These are phyloP conservation scores for Pseudogymnoascus sp. DNA, from an alignment of 2,329 filamentous ascomycete genomes.

Conservation along the genomic window DNA sequence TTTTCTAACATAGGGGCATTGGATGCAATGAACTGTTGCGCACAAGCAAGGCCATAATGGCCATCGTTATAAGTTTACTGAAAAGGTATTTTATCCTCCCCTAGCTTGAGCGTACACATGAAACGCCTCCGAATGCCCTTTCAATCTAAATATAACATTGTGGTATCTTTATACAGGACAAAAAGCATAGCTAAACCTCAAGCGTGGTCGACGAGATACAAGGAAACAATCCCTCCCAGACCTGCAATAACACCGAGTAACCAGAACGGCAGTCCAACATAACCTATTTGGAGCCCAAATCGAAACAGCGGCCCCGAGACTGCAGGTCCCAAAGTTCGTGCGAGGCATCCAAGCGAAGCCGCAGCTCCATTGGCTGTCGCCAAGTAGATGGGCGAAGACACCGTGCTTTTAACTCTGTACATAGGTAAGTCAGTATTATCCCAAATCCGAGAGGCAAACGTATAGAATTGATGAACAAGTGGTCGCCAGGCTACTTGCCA, in stretches of 20 bases:
- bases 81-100: too few species aligned
- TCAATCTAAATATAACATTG: too few species aligned
- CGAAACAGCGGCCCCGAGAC: background rate
- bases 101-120: too few species aligned
- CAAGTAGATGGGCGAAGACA: background rate
- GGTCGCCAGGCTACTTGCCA: background rate
- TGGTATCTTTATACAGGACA: background rate
- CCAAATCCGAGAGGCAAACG: background rate
- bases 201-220: background rate
- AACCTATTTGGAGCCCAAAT: background rate
- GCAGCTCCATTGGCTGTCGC: conserved; percentile 4
- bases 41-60: too few species aligned
- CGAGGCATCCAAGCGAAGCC: conserved; percentile 6
- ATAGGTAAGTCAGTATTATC: background rate
- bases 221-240: background rate
- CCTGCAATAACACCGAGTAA: background rate
- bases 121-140: too few species aligned
- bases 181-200: background rate
- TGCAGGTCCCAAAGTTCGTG: background rate
- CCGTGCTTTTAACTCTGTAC: background rate
- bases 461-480: conserved; percentile 2
- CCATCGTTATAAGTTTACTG: too few species aligned
- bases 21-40: background rate
- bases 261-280: conserved; percentile 7
- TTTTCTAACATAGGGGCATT: background rate